These are phyloP conservation scores for Stygiomarasmius scandens DNA, from an alignment of 1,284 basidiomycete species.

Conservation along the genomic window DNA sequence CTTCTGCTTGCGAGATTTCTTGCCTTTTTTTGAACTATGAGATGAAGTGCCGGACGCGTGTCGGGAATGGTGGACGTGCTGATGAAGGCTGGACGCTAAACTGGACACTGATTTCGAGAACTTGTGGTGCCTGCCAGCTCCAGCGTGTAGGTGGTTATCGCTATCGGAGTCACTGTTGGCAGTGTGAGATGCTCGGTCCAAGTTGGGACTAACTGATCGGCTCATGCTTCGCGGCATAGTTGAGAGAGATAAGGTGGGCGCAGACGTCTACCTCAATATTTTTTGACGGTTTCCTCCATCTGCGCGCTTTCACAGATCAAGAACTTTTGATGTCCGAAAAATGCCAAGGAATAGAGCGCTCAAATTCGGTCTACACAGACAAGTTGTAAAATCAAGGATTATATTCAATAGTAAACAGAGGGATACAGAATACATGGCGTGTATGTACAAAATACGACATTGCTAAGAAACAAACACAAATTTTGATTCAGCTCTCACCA, in stretches of 20 bases:
- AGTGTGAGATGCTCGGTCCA: background rate
- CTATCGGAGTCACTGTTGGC: background rate
- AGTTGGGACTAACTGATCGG: background rate
- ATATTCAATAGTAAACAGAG: too few species aligned
- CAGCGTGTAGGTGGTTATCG: conserved; percentile 2
- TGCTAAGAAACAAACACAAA: too few species aligned
- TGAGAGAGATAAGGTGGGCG: too few species aligned
- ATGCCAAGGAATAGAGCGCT: too few species aligned
- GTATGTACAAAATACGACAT: too few species aligned
- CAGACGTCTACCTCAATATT: too few species aligned
- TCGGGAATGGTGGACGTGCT: background rate
- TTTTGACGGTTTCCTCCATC: too few species aligned
- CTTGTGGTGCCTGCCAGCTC: background rate
- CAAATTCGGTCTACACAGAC: background rate
- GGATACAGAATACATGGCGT: too few species aligned
- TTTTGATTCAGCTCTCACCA: background rate
- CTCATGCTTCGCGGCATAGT: background rate
- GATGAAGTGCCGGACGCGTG: background rate
- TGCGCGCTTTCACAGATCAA: too few species aligned
- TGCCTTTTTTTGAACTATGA: background rate
- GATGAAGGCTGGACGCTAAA: background rate
- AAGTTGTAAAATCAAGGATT: too few species aligned
- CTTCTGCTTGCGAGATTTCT: background rate
- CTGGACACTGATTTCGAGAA: background rate
- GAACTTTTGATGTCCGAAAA: too few species aligned